A percentile compares a stretch with the other conserved stretches of the same genome.
Conservation (phyloP, 192 early-diverging fungal species). For the Linnemannia schmuckeri region DNA sequence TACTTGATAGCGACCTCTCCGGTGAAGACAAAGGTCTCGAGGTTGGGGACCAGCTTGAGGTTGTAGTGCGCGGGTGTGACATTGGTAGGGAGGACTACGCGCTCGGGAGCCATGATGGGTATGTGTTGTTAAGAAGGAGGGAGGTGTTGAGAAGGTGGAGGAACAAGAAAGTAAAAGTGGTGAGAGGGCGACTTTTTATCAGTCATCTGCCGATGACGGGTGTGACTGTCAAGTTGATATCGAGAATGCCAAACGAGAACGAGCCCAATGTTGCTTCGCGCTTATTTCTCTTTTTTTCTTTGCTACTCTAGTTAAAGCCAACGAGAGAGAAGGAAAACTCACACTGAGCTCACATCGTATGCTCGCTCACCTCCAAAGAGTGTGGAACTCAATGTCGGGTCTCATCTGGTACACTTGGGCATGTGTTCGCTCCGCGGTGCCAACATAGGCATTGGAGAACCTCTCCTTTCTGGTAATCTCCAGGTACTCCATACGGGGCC, state of each 20-base stretch:
- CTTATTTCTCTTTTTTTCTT: no score
- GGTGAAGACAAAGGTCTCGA: conserved; percentile 81
- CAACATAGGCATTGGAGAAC: background rate
- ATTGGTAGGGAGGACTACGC: conserved; percentile 86
- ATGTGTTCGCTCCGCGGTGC: background rate
- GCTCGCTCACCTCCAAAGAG: background rate
- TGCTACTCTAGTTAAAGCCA: no score
- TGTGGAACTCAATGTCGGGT: background rate
- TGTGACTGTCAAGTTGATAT: background rate
- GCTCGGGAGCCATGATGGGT: conserved; percentile 44
- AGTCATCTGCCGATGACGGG: background rate
- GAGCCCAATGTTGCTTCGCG: no score
- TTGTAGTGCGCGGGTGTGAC: conserved; percentile 88
- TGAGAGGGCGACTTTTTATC: background rate
- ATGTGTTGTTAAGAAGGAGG: background rate
- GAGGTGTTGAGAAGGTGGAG: background rate
- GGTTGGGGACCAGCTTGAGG: conserved; percentile 81
- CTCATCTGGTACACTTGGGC: background rate
- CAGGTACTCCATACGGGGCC: background rate
- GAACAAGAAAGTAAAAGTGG: background rate
- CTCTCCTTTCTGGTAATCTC: background rate
- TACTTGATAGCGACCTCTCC: conserved; percentile 62
- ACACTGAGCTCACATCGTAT: no score
- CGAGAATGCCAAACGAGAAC: no score
- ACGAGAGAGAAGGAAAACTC: no score